Conservation (phyloP, 2,329 filamentous ascomycete genomes). For the Colletotrichum tropicale region DNA sequence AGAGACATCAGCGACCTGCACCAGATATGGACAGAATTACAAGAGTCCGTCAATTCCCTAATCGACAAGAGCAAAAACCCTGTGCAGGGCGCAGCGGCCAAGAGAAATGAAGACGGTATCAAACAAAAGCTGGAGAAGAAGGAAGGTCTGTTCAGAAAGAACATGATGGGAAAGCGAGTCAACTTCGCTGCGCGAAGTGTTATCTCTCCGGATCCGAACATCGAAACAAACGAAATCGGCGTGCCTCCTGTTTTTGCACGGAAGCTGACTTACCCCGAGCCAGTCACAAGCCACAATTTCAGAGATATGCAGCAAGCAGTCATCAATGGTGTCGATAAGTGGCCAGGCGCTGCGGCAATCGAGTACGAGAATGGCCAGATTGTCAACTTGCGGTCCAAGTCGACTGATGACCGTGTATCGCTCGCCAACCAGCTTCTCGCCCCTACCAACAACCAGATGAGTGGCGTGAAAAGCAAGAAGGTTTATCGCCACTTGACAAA, state of each 20-base stretch:
- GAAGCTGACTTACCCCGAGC: conserved; percentile 95
- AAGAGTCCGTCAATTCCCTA: conserved; percentile 90
- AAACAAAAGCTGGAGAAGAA: conserved; percentile 99
- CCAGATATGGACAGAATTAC: conserved; percentile 80
- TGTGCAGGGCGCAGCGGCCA: conserved; percentile 76
- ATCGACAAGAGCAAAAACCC: conserved; percentile 91
- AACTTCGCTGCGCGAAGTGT: conserved; percentile 98
- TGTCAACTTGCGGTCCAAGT: conserved; percentile 85
- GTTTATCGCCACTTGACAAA: conserved; percentile 96
- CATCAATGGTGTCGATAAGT: conserved; percentile 90
- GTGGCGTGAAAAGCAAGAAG: conserved; percentile 88
- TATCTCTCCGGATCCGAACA: conserved; percentile 97
- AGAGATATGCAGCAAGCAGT: conserved; percentile 95
- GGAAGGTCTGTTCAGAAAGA: conserved; percentile 96
- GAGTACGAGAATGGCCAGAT: conserved; percentile 96
- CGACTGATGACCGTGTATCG: conserved; percentile 83
- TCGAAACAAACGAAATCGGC: conserved; percentile 98
- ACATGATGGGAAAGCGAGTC: conserved; percentile 99
- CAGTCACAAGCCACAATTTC: conserved; percentile 96
- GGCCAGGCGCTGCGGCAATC: conserved; percentile 92
- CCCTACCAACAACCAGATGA: conserved; percentile 75
- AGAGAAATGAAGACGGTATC: conserved; percentile 87
- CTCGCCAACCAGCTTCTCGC: conserved; percentile 93
- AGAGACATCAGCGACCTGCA: conserved; percentile 79
- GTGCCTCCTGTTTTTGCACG: conserved; percentile 97